phyloP scores from a whole-genome alignment of 805 yeast species.

The Candida vaughaniae region DNA sequence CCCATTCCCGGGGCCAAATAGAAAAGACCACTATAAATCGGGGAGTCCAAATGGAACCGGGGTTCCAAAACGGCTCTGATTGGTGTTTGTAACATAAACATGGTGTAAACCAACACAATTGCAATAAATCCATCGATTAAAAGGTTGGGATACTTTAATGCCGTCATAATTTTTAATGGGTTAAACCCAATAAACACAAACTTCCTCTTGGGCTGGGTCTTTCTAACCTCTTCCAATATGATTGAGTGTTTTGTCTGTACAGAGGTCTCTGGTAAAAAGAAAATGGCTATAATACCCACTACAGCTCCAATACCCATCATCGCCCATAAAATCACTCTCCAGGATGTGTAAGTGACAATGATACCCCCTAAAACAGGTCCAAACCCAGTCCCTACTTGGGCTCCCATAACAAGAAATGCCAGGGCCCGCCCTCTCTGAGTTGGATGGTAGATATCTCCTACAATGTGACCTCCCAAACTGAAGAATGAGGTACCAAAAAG shows the following conservation, averaged over 20 bases:
- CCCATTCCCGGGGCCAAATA: slow-evolving; percentile 61
- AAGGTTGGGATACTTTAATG: slow-evolving; percentile 44
- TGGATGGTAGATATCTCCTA: slow-evolving; percentile 52
- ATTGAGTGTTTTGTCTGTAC: slow-evolving; percentile 27
- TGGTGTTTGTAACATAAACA: slow-evolving; percentile 55
- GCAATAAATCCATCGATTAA: slow-evolving; percentile 43
- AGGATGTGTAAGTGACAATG: slow-evolving; percentile 47
- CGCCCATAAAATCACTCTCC: slow-evolving; percentile 56
- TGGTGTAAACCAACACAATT: slow-evolving; percentile 44
- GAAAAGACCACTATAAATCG: slow-evolving; percentile 51
- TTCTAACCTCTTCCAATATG: slow-evolving; percentile 18
- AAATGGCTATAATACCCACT: slow-evolving; percentile 30
- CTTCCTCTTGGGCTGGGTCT: slow-evolving; percentile 21
- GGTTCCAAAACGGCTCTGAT: slow-evolving; percentile 57
- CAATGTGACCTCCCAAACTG: slow-evolving; percentile 50
- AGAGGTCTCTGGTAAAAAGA: slow-evolving; percentile 49
- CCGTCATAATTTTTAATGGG: slow-evolving; percentile 44
- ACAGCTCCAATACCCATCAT: slow-evolving; percentile 44
- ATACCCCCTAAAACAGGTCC: slow-evolving; percentile 56
- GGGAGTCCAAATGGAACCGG: slow-evolving; percentile 46
- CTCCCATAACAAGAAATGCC: slow-evolving; percentile 48
- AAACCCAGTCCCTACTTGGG: slow-evolving; percentile 54
- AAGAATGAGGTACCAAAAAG: slow-evolving; percentile 57
- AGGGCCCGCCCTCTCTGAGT: slow-evolving; percentile 51
- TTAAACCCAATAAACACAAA: slow-evolving; percentile 45